phyloP scores from a whole-genome alignment of 148 eudicot species.

The Heliamphora exappendiculata region DNA sequence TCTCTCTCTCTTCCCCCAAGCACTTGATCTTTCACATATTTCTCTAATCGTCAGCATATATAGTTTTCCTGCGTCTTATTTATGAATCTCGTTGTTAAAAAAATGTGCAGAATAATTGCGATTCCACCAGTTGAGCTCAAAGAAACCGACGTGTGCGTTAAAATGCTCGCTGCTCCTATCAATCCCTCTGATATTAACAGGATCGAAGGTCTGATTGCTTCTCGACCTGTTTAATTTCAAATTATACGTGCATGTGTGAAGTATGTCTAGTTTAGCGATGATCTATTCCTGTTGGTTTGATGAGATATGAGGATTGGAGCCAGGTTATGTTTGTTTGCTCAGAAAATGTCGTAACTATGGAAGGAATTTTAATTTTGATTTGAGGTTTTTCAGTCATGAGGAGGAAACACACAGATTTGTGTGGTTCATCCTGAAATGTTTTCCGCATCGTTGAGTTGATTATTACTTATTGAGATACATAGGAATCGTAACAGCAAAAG shows the following conservation, averaged over 20 bases:
- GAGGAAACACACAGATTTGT: neutral
- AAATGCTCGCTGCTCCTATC: conserved; percentile 86
- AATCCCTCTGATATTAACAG: conserved; percentile 95
- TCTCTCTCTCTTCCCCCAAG: neutral
- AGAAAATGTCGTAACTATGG: neutral
- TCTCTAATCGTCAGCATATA: neutral
- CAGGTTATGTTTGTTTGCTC: neutral
- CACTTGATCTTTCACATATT: neutral
- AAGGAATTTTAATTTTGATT: neutral
- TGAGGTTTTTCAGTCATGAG: neutral
- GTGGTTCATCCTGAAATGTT: neutral
- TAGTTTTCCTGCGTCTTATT: neutral
- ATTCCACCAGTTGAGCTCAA: conserved; percentile 60
- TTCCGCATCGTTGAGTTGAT: neutral
- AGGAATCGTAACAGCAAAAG: neutral
- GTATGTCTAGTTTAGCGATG: neutral
- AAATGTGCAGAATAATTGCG: conserved; percentile 49
- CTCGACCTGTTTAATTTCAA: neutral
- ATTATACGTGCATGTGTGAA: neutral
- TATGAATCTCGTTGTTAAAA: neutral
- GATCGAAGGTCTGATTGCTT: conserved; percentile 51
- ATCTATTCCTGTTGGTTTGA: neutral
- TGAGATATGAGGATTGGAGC: neutral
- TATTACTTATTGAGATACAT: neutral
- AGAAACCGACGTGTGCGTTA: conserved; percentile 74